Evolutionary conservation across 257 asterid genomes (phyloP).

Genomic region (Cruciata laevipes): DNA sequence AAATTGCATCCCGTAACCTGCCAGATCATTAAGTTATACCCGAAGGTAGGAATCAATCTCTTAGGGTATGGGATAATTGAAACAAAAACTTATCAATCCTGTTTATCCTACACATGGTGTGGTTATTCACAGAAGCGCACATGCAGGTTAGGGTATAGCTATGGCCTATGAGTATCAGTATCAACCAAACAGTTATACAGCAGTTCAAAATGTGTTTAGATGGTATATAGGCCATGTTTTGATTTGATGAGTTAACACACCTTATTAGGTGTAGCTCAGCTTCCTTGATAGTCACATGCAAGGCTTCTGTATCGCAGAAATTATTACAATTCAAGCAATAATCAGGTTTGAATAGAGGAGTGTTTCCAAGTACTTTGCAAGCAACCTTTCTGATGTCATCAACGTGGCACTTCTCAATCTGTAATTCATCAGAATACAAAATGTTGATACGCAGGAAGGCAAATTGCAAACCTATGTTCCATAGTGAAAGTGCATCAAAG

Average conservation of each 20-base stretch:
- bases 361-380: conserved; percentile 26
- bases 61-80: neutral
- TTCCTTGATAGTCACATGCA: conserved; percentile 31
- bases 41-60: conserved; percentile 9
- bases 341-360: conserved; percentile 38
- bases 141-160: neutral
- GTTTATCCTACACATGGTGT: conserved; percentile 4
- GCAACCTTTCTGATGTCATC: conserved; percentile 37
- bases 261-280: conserved; percentile 47
- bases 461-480: neutral
- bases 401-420: conserved; percentile 31
- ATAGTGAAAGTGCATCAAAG: neutral
- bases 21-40: conserved; percentile 11
- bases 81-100: neutral
- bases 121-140: neutral
- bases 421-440: conserved; percentile 14
- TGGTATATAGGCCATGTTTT: neutral
- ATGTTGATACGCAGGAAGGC: neutral
- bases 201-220: neutral
- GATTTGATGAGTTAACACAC: conserved; percentile 23
- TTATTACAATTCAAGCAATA: conserved; percentile 61
- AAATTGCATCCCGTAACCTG: conserved; percentile 65
- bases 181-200: neutral
- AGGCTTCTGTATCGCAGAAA: conserved; percentile 48
- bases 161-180: too few relatives aligned